A percentile compares a stretch with the other conserved stretches of the same genome.
These are phyloP conservation scores for Cryptosporidium tyzzeri DNA, from an alignment of 169 alveolate genomes.

Conservation along the genomic window DNA sequence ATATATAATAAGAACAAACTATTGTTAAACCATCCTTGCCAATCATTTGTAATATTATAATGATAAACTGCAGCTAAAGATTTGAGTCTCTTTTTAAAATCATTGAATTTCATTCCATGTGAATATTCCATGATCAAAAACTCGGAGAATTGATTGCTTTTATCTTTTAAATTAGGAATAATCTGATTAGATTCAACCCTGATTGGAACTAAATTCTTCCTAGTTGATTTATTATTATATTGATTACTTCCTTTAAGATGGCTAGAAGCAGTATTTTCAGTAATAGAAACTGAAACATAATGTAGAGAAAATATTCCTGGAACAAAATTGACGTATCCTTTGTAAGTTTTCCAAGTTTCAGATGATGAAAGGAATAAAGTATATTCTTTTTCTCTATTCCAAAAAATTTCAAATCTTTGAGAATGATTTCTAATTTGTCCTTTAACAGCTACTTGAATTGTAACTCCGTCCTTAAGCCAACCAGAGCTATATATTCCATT, in stretches of 20 bases:
- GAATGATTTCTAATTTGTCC: constrained; percentile 4
- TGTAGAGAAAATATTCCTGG: constrained; percentile 59
- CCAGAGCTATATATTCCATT: constrained; percentile 41
- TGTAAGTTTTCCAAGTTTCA: constrained; percentile 35
- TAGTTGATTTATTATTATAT: neutral
- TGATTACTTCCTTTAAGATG: neutral
- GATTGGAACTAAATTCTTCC: neutral
- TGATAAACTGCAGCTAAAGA: constrained; percentile 49
- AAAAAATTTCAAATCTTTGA: constrained; percentile 8
- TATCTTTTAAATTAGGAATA: constrained; percentile 24
- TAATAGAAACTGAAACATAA: neutral
- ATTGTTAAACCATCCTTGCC: constrained; percentile 72
- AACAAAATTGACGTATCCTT: constrained; percentile 29
- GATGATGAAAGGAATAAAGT: constrained; percentile 52
- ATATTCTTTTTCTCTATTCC: constrained; percentile 57
- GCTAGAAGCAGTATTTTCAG: neutral
- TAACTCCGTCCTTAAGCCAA: constrained; percentile 52
- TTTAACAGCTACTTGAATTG: constrained; percentile 43
- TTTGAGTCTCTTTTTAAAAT: constrained; percentile 30
- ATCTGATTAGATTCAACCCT: constrained; percentile 3
- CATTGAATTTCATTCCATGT: constrained; percentile 30
- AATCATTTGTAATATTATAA: constrained; percentile 41
- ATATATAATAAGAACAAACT: constrained; percentile 28
- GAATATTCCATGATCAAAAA: constrained; percentile 69
- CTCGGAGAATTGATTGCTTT: constrained; percentile 17